Conservation (phyloP, 345 rosid genomes). For the Eutrema heterophyllum region DNA sequence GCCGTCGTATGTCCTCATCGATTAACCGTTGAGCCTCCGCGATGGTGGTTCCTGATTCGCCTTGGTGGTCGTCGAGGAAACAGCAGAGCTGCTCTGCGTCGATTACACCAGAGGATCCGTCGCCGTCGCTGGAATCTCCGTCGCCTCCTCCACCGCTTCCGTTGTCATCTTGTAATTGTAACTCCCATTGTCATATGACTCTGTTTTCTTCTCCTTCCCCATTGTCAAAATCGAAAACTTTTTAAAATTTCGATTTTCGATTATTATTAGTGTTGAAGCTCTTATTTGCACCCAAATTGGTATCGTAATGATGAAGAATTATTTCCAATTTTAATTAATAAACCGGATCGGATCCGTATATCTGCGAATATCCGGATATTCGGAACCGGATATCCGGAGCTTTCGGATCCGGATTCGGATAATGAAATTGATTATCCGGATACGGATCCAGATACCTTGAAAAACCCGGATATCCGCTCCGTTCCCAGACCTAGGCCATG, state of each 20-base stretch:
- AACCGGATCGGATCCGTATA: too few relatives aligned
- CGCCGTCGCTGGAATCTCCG: constrained; percentile 36
- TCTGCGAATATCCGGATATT: too few relatives aligned
- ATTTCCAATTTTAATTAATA: too few relatives aligned
- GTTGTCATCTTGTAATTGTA: constrained; percentile 48
- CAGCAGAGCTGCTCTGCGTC: constrained; percentile 45
- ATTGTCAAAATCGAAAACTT: neutral
- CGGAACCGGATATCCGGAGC: too few relatives aligned
- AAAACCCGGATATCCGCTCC: too few relatives aligned
- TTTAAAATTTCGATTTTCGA: neutral
- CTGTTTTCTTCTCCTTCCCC: constrained; percentile 41
- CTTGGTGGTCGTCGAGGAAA: constrained; percentile 58
- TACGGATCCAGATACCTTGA: too few relatives aligned
- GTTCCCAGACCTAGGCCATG: neutral
- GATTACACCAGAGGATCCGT: constrained; percentile 33
- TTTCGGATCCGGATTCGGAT: too few relatives aligned
- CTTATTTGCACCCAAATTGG: too few relatives aligned
- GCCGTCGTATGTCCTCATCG: constrained; percentile 42
- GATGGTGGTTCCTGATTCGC: constrained; percentile 34
- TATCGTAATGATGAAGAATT: too few relatives aligned
- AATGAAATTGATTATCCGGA: too few relatives aligned
- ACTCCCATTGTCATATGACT: constrained; percentile 31
- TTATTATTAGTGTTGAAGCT: neutral
- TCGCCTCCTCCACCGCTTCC: neutral
- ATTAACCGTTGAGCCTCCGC: constrained; percentile 56